phyloP scores from a whole-genome alignment of 768 basidiomycete species.

The Podaxis carcinomalis region DNA sequence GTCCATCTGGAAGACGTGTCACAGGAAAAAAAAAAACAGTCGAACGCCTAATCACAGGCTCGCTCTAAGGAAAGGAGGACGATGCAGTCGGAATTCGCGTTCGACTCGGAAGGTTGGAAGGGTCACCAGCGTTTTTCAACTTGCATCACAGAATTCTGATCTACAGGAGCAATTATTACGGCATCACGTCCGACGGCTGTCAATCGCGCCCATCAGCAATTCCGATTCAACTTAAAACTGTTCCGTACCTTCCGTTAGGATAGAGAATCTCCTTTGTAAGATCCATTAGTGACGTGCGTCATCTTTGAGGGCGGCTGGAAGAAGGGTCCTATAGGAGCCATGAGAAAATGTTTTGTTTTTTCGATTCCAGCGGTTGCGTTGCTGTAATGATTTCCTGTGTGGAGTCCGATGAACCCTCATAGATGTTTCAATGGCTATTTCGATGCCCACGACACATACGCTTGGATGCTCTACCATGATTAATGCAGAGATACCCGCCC shows the following conservation, averaged over 20 bases:
- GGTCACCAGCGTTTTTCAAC: too few relatives aligned
- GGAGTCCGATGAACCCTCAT: not conserved
- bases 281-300: slow-evolving; percentile 1
- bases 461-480: not conserved
- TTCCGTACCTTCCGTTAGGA: not conserved
- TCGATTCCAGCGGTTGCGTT: not conserved
- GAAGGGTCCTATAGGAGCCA: slow-evolving; percentile 1
- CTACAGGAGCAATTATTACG: slow-evolving; percentile 9
- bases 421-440: not conserved
- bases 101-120: not conserved
- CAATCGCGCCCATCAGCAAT: slow-evolving; percentile 2
- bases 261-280: not conserved
- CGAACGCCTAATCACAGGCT: not conserved
- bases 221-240: not conserved
- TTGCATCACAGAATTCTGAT: not conserved
- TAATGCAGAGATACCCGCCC: not conserved
- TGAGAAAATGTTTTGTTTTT: slow-evolving; percentile 2
- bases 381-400: not conserved
- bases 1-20: slow-evolving; percentile 3
- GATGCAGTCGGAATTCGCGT: slow-evolving; percentile 9
- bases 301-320: not conserved
- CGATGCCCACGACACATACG: not conserved
- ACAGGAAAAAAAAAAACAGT: not conserved
- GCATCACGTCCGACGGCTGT: slow-evolving; percentile 1
- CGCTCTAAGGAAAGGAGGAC: not conserved